Conservation (phyloP, 2,329 filamentous ascomycete genomes). For the Ilyonectria destructans region DNA sequence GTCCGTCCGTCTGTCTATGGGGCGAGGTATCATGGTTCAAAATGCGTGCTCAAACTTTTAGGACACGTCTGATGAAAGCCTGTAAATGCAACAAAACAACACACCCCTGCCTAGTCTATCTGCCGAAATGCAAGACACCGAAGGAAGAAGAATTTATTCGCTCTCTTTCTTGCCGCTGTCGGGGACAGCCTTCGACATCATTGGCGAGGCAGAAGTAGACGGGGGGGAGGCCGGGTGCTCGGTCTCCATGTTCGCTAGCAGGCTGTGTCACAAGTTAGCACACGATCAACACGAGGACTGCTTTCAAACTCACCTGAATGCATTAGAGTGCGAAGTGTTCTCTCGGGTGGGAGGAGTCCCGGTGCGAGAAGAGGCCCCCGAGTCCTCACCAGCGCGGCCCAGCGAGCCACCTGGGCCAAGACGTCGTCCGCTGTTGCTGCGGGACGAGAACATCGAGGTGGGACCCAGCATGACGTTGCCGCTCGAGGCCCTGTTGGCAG, state of each 20-base stretch:
- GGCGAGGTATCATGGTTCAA: slow-evolving; percentile 67
- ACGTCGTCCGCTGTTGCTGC: slow-evolving; percentile 90
- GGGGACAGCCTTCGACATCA: slow-evolving; percentile 74
- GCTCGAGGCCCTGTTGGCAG: slow-evolving; percentile 72
- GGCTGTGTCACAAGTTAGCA: slow-evolving; percentile 55
- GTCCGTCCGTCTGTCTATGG: slow-evolving; percentile 62
- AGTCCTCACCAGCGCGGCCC: slow-evolving; percentile 85
- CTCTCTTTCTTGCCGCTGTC: slow-evolving; percentile 71
- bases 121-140: slow-evolving; percentile 64
- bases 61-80: slow-evolving; percentile 63
- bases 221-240: slow-evolving; percentile 80
- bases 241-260: slow-evolving; percentile 74
- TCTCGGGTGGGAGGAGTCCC: slow-evolving; percentile 83
- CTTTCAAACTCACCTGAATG: slow-evolving; percentile 85
- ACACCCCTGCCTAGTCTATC: slow-evolving; percentile 67
- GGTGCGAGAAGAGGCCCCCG: slow-evolving; percentile 88
- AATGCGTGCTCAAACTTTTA: slow-evolving; percentile 65
- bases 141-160: slow-evolving; percentile 57
- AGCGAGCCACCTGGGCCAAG: slow-evolving; percentile 83
- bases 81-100: slow-evolving; percentile 65
- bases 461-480: slow-evolving; percentile 82
- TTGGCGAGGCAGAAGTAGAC: slow-evolving; percentile 77
- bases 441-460: slow-evolving; percentile 88
- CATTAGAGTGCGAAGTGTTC: slow-evolving; percentile 82
- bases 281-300: not conserved